Conservation (phyloP, 352 stramenopile genomes). For the Phytophthora lateralis region DNA sequence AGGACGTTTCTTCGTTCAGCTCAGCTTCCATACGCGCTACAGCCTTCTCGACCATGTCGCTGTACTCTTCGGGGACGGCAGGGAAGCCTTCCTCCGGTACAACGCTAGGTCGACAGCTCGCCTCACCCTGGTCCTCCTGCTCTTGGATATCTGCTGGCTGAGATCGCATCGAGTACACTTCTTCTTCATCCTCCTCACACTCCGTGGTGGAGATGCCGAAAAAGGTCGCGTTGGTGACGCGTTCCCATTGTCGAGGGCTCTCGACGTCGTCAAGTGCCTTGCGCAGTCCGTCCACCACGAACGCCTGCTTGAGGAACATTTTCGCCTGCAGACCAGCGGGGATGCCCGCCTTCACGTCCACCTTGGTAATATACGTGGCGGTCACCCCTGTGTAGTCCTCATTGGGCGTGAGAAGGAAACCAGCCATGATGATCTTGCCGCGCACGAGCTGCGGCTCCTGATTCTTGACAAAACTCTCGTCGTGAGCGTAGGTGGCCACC, state of each 20-base stretch:
- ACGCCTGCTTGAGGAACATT: slow-evolving; percentile 75
- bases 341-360: slow-evolving; percentile 66
- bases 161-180: slow-evolving; percentile 29
- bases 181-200: slow-evolving; percentile 50
- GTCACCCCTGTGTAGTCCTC: slow-evolving; percentile 58
- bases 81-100: slow-evolving; percentile 53
- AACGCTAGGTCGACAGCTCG: slow-evolving; percentile 6
- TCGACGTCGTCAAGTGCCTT: slow-evolving; percentile 63
- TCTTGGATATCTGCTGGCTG: slow-evolving; percentile 21
- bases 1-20: slow-evolving; percentile 58
- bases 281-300: slow-evolving; percentile 64
- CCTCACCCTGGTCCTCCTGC: slow-evolving; percentile 22
- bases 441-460: slow-evolving; percentile 59
- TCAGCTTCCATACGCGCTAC: slow-evolving; percentile 62
- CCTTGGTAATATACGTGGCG: slow-evolving; percentile 72
- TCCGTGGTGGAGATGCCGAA: slow-evolving; percentile 56
- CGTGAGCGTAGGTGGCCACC: slow-evolving; percentile 50
- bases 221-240: slow-evolving; percentile 55
- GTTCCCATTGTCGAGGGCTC: slow-evolving; percentile 23
- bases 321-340: slow-evolving; percentile 60
- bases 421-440: slow-evolving; percentile 56
- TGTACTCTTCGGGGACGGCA: slow-evolving; percentile 53
- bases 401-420: slow-evolving; percentile 68
- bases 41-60: slow-evolving; percentile 61
- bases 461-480: slow-evolving; percentile 45